Conservation (phyloP, 2,329 filamentous ascomycete genomes). For the Aspergillus hortae region DNA sequence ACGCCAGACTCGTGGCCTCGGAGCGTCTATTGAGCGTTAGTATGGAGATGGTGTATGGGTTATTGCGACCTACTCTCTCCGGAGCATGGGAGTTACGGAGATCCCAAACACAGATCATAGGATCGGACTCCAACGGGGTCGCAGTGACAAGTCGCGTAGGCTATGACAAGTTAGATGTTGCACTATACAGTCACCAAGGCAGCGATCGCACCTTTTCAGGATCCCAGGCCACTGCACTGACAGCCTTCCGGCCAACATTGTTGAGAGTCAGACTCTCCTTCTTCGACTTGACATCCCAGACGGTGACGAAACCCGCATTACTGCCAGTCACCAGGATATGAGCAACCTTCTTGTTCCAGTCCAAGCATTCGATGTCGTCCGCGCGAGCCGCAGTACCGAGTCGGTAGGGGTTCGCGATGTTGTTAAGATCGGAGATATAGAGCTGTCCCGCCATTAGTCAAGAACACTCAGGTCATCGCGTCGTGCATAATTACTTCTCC, state of each 20-base stretch:
- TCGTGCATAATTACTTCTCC: slow-evolving; percentile 58
- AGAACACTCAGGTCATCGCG: neutral
- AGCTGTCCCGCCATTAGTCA: slow-evolving; percentile 45
- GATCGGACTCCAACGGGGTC: slow-evolving; percentile 82
- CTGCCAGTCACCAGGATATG: slow-evolving; percentile 95
- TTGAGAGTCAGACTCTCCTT: slow-evolving; percentile 95
- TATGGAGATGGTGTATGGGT: slow-evolving; percentile 10
- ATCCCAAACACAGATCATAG: slow-evolving; percentile 90
- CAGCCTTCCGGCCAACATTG: slow-evolving; percentile 80
- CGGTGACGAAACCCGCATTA: slow-evolving; percentile 89
- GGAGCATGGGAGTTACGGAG: slow-evolving; percentile 93
- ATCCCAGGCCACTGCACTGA: slow-evolving; percentile 96
- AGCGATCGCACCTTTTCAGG: slow-evolving; percentile 65
- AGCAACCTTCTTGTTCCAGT: slow-evolving; percentile 97
- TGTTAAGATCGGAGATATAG: slow-evolving; percentile 91
- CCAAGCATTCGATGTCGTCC: slow-evolving; percentile 92
- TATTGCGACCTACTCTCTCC: slow-evolving; percentile 52
- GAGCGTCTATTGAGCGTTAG: slow-evolving; percentile 56
- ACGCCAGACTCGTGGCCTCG: slow-evolving; percentile 93
- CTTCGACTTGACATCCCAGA: slow-evolving; percentile 98
- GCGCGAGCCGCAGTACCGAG: slow-evolving; percentile 82
- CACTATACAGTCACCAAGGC: neutral
- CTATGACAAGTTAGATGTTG: slow-evolving; percentile 30
- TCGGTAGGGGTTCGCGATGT: slow-evolving; percentile 81
- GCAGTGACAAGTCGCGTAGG: slow-evolving; percentile 91